A percentile compares a stretch with the other conserved stretches of the same genome.
Evolutionary conservation across 179 eudicot species (phyloP).

Genomic region (Beta corolliflora): DNA sequence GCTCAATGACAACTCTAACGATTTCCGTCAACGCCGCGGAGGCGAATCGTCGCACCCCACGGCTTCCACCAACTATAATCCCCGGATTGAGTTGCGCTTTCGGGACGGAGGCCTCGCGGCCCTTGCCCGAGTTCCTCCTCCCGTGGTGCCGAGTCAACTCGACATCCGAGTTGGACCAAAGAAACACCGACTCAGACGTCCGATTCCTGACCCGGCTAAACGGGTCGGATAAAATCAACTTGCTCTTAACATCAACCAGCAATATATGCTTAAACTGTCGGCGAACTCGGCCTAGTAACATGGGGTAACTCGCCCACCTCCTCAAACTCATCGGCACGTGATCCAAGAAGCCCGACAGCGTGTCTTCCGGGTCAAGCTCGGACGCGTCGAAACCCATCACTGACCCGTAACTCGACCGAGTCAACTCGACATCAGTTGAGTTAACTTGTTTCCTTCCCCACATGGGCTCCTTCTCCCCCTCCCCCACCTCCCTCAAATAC

Average conservation of each 20-base stretch:
- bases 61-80: constrained; percentile 61
- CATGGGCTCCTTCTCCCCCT: constrained; percentile 30
- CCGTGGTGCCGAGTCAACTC: constrained; percentile 32
- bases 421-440: constrained; percentile 39
- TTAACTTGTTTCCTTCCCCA: constrained; percentile 41
- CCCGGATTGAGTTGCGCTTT: constrained; percentile 33
- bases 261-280: constrained; percentile 65
- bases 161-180: constrained; percentile 29
- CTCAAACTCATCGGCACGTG: constrained; percentile 63
- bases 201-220: constrained; percentile 50
- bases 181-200: constrained; percentile 55
- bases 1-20: constrained; percentile 48
- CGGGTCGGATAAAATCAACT: constrained; percentile 64
- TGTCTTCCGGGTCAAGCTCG: constrained; percentile 86
- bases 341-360: constrained; percentile 75
- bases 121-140: constrained; percentile 28
- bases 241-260: constrained; percentile 51
- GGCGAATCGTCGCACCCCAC: constrained; percentile 68
- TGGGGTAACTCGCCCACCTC: constrained; percentile 88
- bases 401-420: constrained; percentile 75
- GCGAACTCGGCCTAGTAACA: constrained; percentile 76
- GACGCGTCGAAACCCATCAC: constrained; percentile 64
- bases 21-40: constrained; percentile 63
- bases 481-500: constrained; percentile 41
- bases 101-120: not conserved